A percentile compares a stretch with the other conserved stretches of the same genome.
Conservation (phyloP, 73 alveolate genomes). For the Symbiodinium pilosum region DNA sequence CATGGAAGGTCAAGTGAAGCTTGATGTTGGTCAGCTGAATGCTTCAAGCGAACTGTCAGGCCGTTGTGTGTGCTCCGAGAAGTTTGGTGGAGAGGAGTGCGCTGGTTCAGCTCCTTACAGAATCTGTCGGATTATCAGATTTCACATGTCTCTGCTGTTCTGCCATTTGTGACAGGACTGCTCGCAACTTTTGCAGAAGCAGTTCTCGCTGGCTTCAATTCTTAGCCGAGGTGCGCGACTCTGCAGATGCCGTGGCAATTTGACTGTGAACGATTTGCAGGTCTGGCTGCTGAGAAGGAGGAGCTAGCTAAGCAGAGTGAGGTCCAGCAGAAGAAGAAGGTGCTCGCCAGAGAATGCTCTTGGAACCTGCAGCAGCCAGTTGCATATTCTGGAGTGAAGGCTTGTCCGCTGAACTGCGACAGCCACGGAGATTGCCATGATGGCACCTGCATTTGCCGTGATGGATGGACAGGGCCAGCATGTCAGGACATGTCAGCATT, state of each 20-base stretch:
- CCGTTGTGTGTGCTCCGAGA: constrained; percentile 63
- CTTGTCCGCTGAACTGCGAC: constrained; percentile 85
- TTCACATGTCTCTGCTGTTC: no score
- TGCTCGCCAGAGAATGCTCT: neutral
- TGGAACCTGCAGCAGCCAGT: neutral
- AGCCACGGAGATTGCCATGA: constrained; percentile 57
- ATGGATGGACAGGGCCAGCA: constrained; percentile 50
- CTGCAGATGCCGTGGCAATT: neutral
- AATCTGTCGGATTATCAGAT: no score
- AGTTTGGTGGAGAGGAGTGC: constrained; percentile 76
- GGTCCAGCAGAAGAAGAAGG: constrained; percentile 26
- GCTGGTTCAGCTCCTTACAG: no score
- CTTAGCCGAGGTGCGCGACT: constrained; percentile 13
- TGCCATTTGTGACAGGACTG: no score
- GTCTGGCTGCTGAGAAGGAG: constrained; percentile 75
- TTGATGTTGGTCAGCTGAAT: neutral
- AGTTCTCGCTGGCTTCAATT: constrained; percentile 40
- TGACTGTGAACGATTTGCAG: neutral
- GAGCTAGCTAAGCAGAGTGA: constrained; percentile 64
- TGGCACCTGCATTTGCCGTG: constrained; percentile 59
- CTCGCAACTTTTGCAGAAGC: constrained; percentile 55
- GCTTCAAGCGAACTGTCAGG: constrained; percentile 40
- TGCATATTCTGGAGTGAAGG: neutral
- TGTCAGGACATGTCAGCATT: constrained; percentile 39
- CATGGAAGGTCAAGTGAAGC: no score